phyloP scores from a whole-genome alignment of 2,329 filamentous ascomycete species.

The Arthroderma uncinatum region DNA sequence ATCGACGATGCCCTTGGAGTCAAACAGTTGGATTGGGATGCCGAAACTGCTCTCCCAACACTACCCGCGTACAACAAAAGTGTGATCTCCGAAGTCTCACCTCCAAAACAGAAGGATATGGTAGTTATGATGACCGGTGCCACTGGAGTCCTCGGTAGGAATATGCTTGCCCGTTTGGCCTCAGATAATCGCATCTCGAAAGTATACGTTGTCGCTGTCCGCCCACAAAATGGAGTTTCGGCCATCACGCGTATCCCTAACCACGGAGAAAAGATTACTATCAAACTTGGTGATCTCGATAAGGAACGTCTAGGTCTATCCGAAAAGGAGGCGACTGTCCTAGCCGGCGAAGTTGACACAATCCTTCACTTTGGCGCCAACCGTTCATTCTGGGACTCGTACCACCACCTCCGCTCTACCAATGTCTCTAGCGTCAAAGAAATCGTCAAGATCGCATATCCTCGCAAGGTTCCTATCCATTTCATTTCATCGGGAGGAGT shows the following conservation, averaged over 20 bases:
- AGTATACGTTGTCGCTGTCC: constrained; percentile 38
- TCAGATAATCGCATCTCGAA: constrained; percentile 21
- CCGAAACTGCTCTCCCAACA: not conserved
- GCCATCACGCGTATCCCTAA: not conserved
- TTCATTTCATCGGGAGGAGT: constrained; percentile 23
- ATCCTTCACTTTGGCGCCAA: constrained; percentile 46
- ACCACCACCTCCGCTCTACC: constrained; percentile 17
- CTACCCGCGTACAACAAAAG: not conserved
- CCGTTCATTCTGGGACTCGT: constrained; percentile 20
- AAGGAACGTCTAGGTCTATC: constrained; percentile 30
- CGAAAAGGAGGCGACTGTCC: constrained; percentile 17
- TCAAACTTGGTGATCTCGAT: constrained; percentile 30
- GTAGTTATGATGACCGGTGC: constrained; percentile 20
- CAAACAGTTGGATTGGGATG: not conserved
- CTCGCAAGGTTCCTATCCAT: constrained; percentile 21
- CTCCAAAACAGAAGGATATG: not conserved
- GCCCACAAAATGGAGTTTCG: constrained; percentile 3
- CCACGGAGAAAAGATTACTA: not conserved
- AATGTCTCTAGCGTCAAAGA: constrained; percentile 20
- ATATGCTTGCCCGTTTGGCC: constrained; percentile 31
- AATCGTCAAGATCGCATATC: constrained; percentile 15
- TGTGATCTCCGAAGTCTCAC: not conserved
- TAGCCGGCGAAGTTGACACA: constrained; percentile 28
- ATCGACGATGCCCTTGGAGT: not conserved
- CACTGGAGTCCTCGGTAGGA: constrained; percentile 30